Base-by-base conservation (phyloP, 225 moss, liverwort and hornwort species). In the Marchantia polymorpha region DNA sequence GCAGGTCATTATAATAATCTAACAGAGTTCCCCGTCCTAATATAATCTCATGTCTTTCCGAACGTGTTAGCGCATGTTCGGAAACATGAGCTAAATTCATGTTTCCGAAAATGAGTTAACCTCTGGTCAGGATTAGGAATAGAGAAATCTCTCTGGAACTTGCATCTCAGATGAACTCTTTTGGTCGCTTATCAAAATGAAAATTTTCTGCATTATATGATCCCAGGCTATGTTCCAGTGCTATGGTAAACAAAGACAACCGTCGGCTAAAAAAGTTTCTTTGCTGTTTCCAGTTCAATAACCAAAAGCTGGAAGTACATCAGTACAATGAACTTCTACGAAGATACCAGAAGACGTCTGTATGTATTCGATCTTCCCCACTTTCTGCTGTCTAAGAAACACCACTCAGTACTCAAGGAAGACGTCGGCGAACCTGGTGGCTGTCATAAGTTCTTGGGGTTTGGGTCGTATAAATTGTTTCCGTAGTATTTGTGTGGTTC, bases 251-350 rank as follows among this genome's bases (percentile, higher is more conserved):
- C 50, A 39, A 39, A 16, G 58, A 14, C 6, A 58, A 58, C 19
- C 9, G 49, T n/a, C 12, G 53, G 12, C 7, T 12, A 58, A 56
- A 5, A 75, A 13, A 31, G 25, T 26, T 54, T 52, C 61, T 58
- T 15, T 53, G 52, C n/a, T 19, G 50, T 65, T 12, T 89, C 77
- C 89, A 96, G 95, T 96, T 96, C 73, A 96, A 96, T 82, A 96
- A 96, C 81, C 94, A 96, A 88, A 85, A 85, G 72, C 75, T 96
- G 89, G 96, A 96, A 88, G 96, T 96, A 82, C 86, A 84, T 30
- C 94, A 96, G 83, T 96, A 96, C 83, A 91, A 91, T 82, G 89
- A 64, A 27, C 91, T 96, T 79, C 85, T 96, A 49, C 90, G 89
- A 82, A 89, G 85, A 78, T 96, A 94, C 81, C 96, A 94, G 74